These are phyloP conservation scores for Vigna radiata DNA, from an alignment of 306 rosid genomes.

Conservation along the genomic window DNA sequence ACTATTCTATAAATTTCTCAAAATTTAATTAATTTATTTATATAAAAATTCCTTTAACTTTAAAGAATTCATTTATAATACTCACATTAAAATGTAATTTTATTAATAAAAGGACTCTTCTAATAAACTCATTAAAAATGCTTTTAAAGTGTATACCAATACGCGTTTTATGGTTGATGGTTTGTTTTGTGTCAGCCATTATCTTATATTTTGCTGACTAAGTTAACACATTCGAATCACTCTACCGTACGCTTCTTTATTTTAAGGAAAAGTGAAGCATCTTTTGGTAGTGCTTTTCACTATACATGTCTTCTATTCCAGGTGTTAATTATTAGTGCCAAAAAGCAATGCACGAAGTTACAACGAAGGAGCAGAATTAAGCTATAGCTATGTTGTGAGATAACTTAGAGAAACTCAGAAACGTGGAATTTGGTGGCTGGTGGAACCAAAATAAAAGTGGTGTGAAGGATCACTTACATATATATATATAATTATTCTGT, in stretches of 20 bases:
- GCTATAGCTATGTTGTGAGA: neutral
- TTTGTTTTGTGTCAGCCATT: neutral
- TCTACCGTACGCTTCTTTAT: neutral
- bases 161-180: conserved; percentile 28
- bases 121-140: too few species aligned
- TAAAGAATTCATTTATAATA: too few species aligned
- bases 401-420: neutral
- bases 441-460: neutral
- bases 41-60: too few species aligned
- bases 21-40: too few species aligned
- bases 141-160: neutral
- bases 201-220: neutral
- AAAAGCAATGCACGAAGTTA: neutral
- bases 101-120: too few species aligned
- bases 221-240: neutral
- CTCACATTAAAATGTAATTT: too few species aligned
- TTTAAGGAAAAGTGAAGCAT: neutral
- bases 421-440: neutral
- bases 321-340: neutral
- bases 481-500: neutral
- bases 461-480: neutral
- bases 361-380: neutral
- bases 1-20: too few species aligned
- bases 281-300: conserved; percentile 25
- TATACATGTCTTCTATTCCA: neutral